Evolutionary conservation across 202 grass and related monocot genomes (phyloP).

Genomic region (Hordeum pubiflorum): DNA sequence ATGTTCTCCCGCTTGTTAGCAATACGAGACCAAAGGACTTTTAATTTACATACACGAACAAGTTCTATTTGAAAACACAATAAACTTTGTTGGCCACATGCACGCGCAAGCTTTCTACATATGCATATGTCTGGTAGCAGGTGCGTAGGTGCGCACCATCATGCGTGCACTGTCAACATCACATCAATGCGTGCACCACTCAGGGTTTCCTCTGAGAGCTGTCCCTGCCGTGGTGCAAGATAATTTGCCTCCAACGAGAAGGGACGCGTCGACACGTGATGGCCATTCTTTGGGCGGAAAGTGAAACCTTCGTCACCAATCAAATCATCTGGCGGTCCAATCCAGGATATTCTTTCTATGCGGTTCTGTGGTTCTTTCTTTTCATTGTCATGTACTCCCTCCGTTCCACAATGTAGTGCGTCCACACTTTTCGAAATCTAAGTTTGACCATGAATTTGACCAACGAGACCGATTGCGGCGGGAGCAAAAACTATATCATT

Average conservation of each 20-base stretch:
- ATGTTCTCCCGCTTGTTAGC: no score
- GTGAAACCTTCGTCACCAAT: neutral
- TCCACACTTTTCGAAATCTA: no score
- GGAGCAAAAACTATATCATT: no score
- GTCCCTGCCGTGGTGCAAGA: neutral
- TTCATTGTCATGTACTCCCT: no score
- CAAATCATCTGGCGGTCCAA: no score
- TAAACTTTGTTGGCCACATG: neutral
- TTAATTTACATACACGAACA: neutral
- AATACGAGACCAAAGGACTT: neutral
- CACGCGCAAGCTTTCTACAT: neutral
- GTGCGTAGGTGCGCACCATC: neutral
- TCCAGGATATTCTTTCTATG: no score
- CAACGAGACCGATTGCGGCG: no score
- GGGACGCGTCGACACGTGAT: neutral
- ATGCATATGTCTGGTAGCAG: neutral
- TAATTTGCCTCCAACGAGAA: neutral
- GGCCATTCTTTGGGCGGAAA: neutral
- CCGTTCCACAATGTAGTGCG: no score
- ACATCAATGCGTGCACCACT: slow-evolving; percentile 13
- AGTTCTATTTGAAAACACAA: neutral
- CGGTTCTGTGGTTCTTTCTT: no score
- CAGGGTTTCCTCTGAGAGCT: neutral
- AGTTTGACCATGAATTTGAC: no score
- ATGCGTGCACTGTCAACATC: neutral